These are phyloP conservation scores for Xylariaceae sp. DNA, from an alignment of 2,329 filamentous ascomycete genomes.

Conservation along the genomic window DNA sequence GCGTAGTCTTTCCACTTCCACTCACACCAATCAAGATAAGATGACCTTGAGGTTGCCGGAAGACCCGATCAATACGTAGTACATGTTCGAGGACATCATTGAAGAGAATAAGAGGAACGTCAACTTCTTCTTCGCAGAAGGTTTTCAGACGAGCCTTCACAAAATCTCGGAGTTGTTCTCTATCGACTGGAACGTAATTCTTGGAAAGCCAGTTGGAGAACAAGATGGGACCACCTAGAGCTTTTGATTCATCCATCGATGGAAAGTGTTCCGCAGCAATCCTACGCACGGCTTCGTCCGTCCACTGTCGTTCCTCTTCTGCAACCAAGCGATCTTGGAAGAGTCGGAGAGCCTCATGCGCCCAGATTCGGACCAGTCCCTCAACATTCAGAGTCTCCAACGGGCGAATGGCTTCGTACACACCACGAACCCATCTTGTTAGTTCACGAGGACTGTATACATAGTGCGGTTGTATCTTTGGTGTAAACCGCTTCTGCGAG, in stretches of 20 bases:
- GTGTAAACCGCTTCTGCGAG: constrained; percentile 90
- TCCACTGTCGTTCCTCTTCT: constrained; percentile 94
- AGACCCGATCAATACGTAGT: constrained; percentile 95
- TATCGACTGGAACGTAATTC: constrained; percentile 95
- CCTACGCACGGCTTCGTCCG: constrained; percentile 77
- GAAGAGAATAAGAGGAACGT: constrained; percentile 97
- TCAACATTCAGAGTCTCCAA: constrained; percentile 85
- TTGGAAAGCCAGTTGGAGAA: constrained; percentile 99
- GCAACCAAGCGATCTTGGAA: constrained; percentile 97
- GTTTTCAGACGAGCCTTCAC: constrained; percentile 96
- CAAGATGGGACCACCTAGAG: constrained; percentile 86
- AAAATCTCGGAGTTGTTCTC: constrained; percentile 91
- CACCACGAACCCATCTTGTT: constrained; percentile 93
- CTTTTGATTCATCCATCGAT: constrained; percentile 85
- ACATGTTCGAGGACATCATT: constrained; percentile 99
- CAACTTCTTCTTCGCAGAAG: constrained; percentile 98
- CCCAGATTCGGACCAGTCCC: constrained; percentile 94
- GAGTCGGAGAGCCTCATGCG: constrained; percentile 89
- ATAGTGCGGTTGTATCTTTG: constrained; percentile 96
- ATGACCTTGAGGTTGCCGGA: constrained; percentile 96
- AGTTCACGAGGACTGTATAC: constrained; percentile 99
- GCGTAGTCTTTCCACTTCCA: constrained; percentile 95
- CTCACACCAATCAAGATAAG: constrained; percentile 98
- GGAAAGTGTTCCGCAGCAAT: constrained; percentile 93
- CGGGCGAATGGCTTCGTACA: constrained; percentile 94